Evolutionary conservation across 1,284 basidiomycete genomes (phyloP), one percentile per base, ranked within the genome.

Genomic region (Tylopilus sp.): DNA sequence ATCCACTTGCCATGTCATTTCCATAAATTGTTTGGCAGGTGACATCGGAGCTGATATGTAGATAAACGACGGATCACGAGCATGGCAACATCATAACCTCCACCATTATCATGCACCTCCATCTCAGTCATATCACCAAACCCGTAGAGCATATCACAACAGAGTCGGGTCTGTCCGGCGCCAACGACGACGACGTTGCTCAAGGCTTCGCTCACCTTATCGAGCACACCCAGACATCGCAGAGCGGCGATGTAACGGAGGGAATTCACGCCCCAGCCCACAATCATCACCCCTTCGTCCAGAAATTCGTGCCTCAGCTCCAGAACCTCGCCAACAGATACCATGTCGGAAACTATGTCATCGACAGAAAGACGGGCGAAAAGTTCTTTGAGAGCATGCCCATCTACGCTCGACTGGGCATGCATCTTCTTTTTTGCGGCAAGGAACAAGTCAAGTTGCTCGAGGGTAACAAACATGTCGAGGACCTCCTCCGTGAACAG

Each of bases 361-460:
- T 81, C 26, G 76, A 87, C 41, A 76, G 89, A n/a, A 70, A 72
- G 8, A 80, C 82, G 0, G 80, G 80, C 3, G 76, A 84, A 67
- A 77, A 79, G 64, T 76, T 86, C 58, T 91, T 91, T 57, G 90
- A 92, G 72, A 82, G 79, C 50, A 92, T 92, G 90, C 88, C 88
- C 1, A 77, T 91, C 32, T 92, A 90, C 71, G 80, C 82, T 22
- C 69, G 66, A 7, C 61, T 79, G 6, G 90, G 89, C 4, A 92
- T 92, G 84, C 88, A 91, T 56, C 75, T 92, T 19, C 71, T 92
- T 29, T 92, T 90, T 66, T 82, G 83, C 52, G 84, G 84, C 1
- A 76, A 70, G 32, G 74, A 72, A 52, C 80, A 81, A 65, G 72
- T 75, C 40, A 79, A 77, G 52, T 54, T 86, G 2, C 75, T 91